phyloP scores from a whole-genome alignment of 495 filamentous ascomycete genomes.

The Platismatia glauca region DNA sequence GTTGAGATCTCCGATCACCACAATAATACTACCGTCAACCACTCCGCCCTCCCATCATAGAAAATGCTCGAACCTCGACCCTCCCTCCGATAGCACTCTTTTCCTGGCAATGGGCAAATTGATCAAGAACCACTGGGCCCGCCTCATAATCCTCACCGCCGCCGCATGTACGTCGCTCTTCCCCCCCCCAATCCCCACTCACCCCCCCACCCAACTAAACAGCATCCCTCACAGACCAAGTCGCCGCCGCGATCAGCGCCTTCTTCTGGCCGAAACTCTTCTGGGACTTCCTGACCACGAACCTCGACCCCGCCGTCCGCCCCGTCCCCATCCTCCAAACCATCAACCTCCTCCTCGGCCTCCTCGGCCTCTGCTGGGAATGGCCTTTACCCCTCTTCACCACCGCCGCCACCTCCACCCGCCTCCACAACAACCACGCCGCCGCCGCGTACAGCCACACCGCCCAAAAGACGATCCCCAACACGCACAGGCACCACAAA shows the following conservation, averaged over 20 bases:
- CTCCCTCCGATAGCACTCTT: not conserved
- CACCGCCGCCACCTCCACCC: conserved; percentile 26
- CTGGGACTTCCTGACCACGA: conserved; percentile 93
- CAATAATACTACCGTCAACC: not conserved
- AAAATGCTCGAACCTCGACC: conserved; percentile 20
- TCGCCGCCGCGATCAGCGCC: conserved; percentile 70
- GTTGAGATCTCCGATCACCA: not conserved
- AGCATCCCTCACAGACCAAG: conserved; percentile 54
- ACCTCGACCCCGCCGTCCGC: conserved; percentile 75
- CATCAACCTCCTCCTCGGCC: conserved; percentile 84
- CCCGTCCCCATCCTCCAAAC: conserved; percentile 87
- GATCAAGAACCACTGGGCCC: conserved; percentile 98
- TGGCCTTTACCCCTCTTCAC: conserved; percentile 63
- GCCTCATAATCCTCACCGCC: conserved; percentile 81
- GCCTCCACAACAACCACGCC: not conserved
- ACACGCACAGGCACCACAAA: not conserved
- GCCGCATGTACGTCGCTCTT: conserved; percentile 58
- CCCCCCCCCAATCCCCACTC: not conserved
- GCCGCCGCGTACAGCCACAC: not conserved
- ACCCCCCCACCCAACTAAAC: conserved; percentile 30
- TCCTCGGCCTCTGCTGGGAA: conserved; percentile 78
- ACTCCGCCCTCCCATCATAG: not conserved
- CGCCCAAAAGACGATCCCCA: not conserved
- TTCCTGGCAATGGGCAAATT: conserved; percentile 72
- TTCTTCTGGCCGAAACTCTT: conserved; percentile 99